Evolutionary conservation across 169 alveolate species (phyloP), one percentile per base, ranked within the genome.

Genomic region (Cyclospora cayetanensis): DNA sequence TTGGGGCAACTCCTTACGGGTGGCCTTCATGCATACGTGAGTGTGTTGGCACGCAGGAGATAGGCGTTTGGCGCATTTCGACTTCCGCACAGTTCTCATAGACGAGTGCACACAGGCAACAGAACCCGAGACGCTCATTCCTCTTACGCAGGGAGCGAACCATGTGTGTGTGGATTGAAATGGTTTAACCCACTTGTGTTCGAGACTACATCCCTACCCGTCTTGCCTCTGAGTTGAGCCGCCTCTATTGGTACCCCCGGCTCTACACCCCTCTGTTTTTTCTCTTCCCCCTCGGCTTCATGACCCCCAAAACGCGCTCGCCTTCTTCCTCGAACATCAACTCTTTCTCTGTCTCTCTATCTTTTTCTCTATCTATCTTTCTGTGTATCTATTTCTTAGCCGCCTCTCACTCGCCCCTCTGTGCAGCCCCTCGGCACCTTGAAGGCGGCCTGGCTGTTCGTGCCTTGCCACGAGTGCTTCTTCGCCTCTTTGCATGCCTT

Each of bases 41-140:
- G n/a, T n/a, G n/a, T n/a, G n/a, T n/a, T n/a, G n/a, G n/a, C n/a
- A n/a, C 18, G 39, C 86, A 43, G 98, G 98, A 83, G 99, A 98
- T 93, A 96, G 95, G 34, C 96, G 99, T 80, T 94, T 98, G 91
- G 96, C 96, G 93, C 94, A 84, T 66, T 95, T 96, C 79, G 94
- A 97, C 89, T 98, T 98, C 93, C 95, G 95, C 74, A 97, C 96
- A 84, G 99, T 98, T 29, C 93, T 98, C 70, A 96, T 98, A 35
- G 99, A 98, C 94, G 99, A 98, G 94, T 99, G 99, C 41, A 97
- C 99, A 4, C 98, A 98, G 94, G 99, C 99, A 31, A 96, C 98
- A n/a, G 99, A 98, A 94, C 98, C 98, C 34, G 99, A 98, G 94
- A 95, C 98, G 74, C 92, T 98, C 53, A 94, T 98, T 43, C 99